Evolutionary conservation across 495 filamentous ascomycete species (phyloP).

Genomic region (Niebla homalea): DNA sequence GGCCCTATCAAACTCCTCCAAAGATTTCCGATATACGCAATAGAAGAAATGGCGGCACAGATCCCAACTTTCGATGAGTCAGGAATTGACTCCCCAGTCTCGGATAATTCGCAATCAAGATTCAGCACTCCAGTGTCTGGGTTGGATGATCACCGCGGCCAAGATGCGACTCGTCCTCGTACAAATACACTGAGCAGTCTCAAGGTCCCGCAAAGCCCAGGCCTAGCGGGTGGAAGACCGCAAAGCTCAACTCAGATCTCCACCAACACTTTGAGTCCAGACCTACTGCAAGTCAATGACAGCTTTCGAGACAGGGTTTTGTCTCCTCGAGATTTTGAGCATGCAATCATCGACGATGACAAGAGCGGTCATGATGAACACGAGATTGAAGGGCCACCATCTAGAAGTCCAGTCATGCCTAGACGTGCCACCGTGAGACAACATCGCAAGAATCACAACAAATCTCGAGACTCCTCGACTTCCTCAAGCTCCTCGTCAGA

Average conservation of each 20-base stretch:
- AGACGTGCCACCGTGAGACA: slow-evolving; percentile 10
- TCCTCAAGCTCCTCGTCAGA: slow-evolving; percentile 66
- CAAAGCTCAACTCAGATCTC: neutral
- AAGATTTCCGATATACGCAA: neutral
- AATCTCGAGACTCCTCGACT: slow-evolving; percentile 36
- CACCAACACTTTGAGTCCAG: slow-evolving; percentile 23
- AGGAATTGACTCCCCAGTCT: slow-evolving; percentile 41
- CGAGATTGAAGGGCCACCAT: slow-evolving; percentile 17
- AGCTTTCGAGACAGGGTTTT: slow-evolving; percentile 34
- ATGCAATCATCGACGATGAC: slow-evolving; percentile 76
- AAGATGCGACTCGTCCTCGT: slow-evolving; percentile 52
- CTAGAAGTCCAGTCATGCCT: slow-evolving; percentile 14
- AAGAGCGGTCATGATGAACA: slow-evolving; percentile 31
- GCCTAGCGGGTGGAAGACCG: slow-evolving; percentile 6
- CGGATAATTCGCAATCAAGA: slow-evolving; percentile 43
- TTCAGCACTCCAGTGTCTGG: slow-evolving; percentile 75
- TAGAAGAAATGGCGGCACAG: neutral
- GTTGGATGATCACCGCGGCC: slow-evolving; percentile 84
- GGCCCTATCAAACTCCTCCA: neutral
- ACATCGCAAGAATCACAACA: slow-evolving; percentile 20
- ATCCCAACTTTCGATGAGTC: neutral
- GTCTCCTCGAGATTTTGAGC: slow-evolving; percentile 58
- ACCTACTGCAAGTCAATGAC: slow-evolving; percentile 39
- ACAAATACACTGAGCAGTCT: slow-evolving; percentile 36
- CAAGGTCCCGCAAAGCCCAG: slow-evolving; percentile 27